These are phyloP conservation scores for Ambrosiella xylebori DNA, from an alignment of 2,329 filamentous ascomycete genomes.

Conservation along the genomic window DNA sequence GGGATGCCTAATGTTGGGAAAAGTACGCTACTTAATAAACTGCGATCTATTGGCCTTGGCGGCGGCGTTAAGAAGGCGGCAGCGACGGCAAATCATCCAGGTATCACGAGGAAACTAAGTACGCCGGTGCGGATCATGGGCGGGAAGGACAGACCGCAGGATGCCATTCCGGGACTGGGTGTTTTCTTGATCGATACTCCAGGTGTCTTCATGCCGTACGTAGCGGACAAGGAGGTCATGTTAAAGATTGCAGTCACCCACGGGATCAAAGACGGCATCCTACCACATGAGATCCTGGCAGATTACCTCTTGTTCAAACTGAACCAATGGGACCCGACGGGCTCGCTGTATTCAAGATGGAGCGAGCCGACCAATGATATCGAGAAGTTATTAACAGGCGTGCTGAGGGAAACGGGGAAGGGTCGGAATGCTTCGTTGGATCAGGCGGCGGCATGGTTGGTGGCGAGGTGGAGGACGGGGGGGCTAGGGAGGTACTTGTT, in stretches of 20 bases:
- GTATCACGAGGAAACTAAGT: conserved; percentile 72
- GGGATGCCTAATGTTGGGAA: conserved; percentile 98
- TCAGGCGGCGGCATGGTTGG: conserved; percentile 58
- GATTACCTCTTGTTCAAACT: conserved; percentile 82
- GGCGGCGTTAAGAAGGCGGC: conserved; percentile 43
- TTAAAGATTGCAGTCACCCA: conserved; percentile 85
- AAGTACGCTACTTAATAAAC: conserved; percentile 76
- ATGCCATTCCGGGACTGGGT: conserved; percentile 31
- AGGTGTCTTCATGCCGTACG: conserved; percentile 87
- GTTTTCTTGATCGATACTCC: conserved; percentile 86
- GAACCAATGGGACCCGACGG: conserved; percentile 45
- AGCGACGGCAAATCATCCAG: conserved; percentile 69
- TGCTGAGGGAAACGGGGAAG: conserved; percentile 60
- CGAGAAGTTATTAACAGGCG: conserved; percentile 48
- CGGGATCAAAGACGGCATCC: conserved; percentile 75
- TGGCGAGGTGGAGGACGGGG: conserved; percentile 69
- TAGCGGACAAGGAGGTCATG: conserved; percentile 73
- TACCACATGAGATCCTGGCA: conserved; percentile 59
- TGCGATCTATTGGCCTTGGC: conserved; percentile 50
- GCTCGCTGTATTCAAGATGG: conserved; percentile 40
- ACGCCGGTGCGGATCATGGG: conserved; percentile 62
- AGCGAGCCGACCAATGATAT: conserved; percentile 69
- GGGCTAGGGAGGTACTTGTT: conserved; percentile 60
- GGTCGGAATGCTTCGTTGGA: conserved; percentile 45
- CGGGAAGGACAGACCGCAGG: conserved; percentile 15